Percentiles rank a stretch among this genome's conserved stretches.
phyloP scores from a whole-genome alignment of 345 rosid species.

The Citrus hindsii region DNA sequence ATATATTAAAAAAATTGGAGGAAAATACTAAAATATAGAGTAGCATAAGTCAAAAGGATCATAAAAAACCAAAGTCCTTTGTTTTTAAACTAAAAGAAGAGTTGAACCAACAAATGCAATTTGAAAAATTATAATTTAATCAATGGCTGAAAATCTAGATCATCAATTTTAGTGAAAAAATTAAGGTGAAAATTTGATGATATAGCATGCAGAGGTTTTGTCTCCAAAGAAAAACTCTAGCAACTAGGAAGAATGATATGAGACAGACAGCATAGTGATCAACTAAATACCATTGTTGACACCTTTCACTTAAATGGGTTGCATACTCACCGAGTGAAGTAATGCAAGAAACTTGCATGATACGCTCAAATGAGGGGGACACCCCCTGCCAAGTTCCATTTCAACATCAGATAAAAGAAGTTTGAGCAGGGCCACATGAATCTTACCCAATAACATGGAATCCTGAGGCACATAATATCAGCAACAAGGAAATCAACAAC shows the following conservation, averaged over 20 bases:
- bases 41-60: background rate
- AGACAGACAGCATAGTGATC: background rate
- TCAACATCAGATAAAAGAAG: conserved; percentile 74
- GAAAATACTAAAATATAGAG: background rate
- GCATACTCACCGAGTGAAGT: conserved; percentile 77
- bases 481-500: background rate
- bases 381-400: conserved; percentile 52
- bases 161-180: background rate
- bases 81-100: background rate
- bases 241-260: background rate
- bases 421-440: conserved; percentile 83
- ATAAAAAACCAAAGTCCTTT: background rate
- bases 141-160: background rate
- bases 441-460: conserved; percentile 82
- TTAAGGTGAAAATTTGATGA: background rate
- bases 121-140: background rate
- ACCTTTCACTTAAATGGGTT: background rate
- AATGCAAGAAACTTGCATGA: conserved; percentile 95
- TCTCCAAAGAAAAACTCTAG: background rate
- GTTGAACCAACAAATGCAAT: too few relatives aligned
- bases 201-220: background rate
- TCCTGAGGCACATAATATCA: conserved; percentile 45
- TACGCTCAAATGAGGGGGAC: conserved; percentile 46
- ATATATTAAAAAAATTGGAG: background rate
- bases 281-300: background rate